Evolutionary conservation across 2,329 filamentous ascomycete species (phyloP).

Genomic region (Sporothrix protearum): DNA sequence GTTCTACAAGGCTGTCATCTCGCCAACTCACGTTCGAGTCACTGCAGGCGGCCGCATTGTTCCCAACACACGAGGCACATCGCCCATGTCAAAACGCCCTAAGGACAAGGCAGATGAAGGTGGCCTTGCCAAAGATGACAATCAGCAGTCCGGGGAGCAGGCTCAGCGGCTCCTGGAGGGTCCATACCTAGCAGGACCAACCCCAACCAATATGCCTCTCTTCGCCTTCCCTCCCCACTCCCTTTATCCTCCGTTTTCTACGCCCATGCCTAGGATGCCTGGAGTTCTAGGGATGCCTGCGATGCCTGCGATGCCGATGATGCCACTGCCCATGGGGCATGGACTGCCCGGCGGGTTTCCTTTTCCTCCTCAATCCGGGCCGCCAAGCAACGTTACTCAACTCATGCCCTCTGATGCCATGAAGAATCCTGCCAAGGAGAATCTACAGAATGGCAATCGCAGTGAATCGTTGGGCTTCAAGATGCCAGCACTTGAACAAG

Average conservation of each 20-base stretch:
- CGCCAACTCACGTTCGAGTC: slow-evolving; percentile 63
- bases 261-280: neutral
- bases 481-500: slow-evolving; percentile 28
- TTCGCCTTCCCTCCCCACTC: slow-evolving; percentile 29
- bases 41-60: slow-evolving; percentile 66
- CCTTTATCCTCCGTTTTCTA: slow-evolving; percentile 26
- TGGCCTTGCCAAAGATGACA: slow-evolving; percentile 30
- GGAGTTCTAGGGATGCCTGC: neutral
- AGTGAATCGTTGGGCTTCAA: slow-evolving; percentile 25
- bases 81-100: slow-evolving; percentile 51
- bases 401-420: slow-evolving; percentile 23
- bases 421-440: slow-evolving; percentile 28
- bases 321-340: slow-evolving; percentile 14
- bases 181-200: neutral
- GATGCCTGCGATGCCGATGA: slow-evolving; percentile 14
- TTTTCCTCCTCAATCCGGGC: slow-evolving; percentile 22
- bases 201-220: slow-evolving; percentile 30
- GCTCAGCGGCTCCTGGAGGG: slow-evolving; percentile 15
- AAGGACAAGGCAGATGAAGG: slow-evolving; percentile 39
- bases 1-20: slow-evolving; percentile 66
- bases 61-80: slow-evolving; percentile 56
- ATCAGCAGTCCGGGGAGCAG: slow-evolving; percentile 25
- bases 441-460: slow-evolving; percentile 29
- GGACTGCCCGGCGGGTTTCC: slow-evolving; percentile 27
- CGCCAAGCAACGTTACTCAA: neutral